Base-by-base conservation (phyloP, 1,139 yeast genomes). In the Sugiyamaella pinicola region DNA sequence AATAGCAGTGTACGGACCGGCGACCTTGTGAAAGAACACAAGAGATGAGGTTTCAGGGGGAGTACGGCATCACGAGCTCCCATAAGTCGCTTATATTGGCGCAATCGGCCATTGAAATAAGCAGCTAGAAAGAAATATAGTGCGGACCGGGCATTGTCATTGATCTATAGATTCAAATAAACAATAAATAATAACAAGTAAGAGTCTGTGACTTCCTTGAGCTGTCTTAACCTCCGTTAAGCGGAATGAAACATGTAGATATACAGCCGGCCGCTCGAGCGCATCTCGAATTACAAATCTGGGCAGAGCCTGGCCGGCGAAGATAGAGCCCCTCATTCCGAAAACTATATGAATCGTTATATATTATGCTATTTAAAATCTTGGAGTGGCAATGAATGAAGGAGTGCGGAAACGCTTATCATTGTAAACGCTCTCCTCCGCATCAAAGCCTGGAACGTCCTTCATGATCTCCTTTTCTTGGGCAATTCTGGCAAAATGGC, bases 401-500 rank as follows among this genome's bases (percentile, higher is more conserved):
- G 74, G 74, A 47, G 61, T 61, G 54, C 70, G 68, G 68, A 70
- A 74, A 63, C 69, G 71, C 55, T 71, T 74, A 60, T 73, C 78
- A 59, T 74, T 66, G 66, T 77, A 78, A n/a, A 76, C 78, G 26
- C 67, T 66, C 61, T 73, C 69, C 55, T 77, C 76, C 47, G 78
- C 80, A 52, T 79, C 82, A 80, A 83, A 81, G 65, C 81, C 83
- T 38, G 79, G 76, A 45, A 80, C 82, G 52, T 78, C 76, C 68
- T 77, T 73, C 84, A 81, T 81, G 58, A 81, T 74, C 64, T 79
- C 81, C 56, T 72, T 83, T 73, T 87, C 95, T 73, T 90, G 80
- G 62, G 80, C 81, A 69, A 81, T 74, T 65, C 85, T 83, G 51
- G 88, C 82, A 62, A 74, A 76, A 59, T 80, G 80, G 66, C 96